These are phyloP conservation scores for Lepiota subincarnata DNA, from an alignment of 768 basidiomycete species.

Conservation along the genomic window DNA sequence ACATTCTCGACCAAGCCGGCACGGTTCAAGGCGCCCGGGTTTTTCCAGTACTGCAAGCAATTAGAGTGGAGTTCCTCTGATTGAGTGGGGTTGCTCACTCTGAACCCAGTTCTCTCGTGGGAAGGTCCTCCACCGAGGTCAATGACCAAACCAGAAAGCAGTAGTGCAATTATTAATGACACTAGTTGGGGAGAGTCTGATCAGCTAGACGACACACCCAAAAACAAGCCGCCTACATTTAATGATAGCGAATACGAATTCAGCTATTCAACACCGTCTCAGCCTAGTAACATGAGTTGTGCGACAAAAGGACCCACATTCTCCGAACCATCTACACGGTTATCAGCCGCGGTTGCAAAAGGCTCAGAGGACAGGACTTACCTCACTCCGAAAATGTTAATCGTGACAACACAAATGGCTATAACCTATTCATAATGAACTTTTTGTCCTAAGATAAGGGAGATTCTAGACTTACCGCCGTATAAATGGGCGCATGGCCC, in stretches of 20 bases:
- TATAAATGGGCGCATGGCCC: conserved; percentile 52
- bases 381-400: conserved; percentile 72
- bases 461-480: conserved; percentile 28
- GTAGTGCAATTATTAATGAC: conserved; percentile 54
- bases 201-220: neutral
- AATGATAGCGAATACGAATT: conserved; percentile 63
- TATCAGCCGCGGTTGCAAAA: neutral
- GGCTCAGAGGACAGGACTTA: conserved; percentile 21
- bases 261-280: conserved; percentile 34
- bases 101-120: conserved; percentile 64
- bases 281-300: neutral
- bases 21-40: conserved; percentile 59
- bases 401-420: conserved; percentile 39
- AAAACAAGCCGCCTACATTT: conserved; percentile 41
- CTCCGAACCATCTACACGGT: conserved; percentile 54
- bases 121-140: conserved; percentile 77
- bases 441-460: neutral
- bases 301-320: conserved; percentile 36
- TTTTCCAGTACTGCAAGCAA: conserved; percentile 52
- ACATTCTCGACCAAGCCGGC: conserved; percentile 37
- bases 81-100: conserved; percentile 33
- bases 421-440: conserved; percentile 29
- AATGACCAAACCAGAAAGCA: conserved; percentile 62
- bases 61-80: neutral
- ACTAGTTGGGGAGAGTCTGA: conserved; percentile 29